Percentiles rank a stretch among this genome's conserved stretches.
Evolutionary conservation across 2,329 filamentous ascomycete genomes (phyloP).

Genomic region (Fusarium sp.): DNA sequence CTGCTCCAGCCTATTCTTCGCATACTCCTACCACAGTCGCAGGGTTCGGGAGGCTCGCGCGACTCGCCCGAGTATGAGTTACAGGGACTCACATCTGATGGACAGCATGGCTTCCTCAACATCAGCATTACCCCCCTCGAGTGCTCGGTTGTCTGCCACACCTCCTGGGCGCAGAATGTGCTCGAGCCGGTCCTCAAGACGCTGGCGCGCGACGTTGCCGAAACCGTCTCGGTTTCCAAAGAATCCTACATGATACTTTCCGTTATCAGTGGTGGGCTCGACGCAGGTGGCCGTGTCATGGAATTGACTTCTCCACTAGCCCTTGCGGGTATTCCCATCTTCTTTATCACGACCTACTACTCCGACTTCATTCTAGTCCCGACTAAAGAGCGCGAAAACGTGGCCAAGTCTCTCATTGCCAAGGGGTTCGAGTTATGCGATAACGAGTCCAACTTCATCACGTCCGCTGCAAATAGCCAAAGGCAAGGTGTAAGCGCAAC

Average conservation of each 20-base stretch:
- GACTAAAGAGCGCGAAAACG: slow-evolving; percentile 73
- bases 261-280: slow-evolving; percentile 87
- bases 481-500: slow-evolving; percentile 51
- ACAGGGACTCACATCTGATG: slow-evolving; percentile 59
- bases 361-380: slow-evolving; percentile 96
- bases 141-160: slow-evolving; percentile 90
- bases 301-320: slow-evolving; percentile 92
- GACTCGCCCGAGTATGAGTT: slow-evolving; percentile 51
- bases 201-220: slow-evolving; percentile 64
- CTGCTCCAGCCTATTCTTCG: slow-evolving; percentile 90
- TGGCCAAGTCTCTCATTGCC: slow-evolving; percentile 78
- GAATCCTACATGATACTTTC: slow-evolving; percentile 90
- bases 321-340: slow-evolving; percentile 92
- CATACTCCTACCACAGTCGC: slow-evolving; percentile 75
- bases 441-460: slow-evolving; percentile 73
- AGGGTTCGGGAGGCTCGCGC: slow-evolving; percentile 50
- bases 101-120: slow-evolving; percentile 85
- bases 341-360: slow-evolving; percentile 99
- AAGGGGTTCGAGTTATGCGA: slow-evolving; percentile 87
- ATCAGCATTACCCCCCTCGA: slow-evolving; percentile 92
- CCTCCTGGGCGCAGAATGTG: slow-evolving; percentile 74
- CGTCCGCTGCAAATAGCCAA: slow-evolving; percentile 52
- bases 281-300: slow-evolving; percentile 89
- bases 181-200: slow-evolving; percentile 76
- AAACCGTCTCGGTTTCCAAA: slow-evolving; percentile 75